A percentile compares a stretch with the other conserved stretches of the same genome.
phyloP scores from a whole-genome alignment of 2,329 filamentous ascomycete genomes.

The Claviceps citrina region DNA sequence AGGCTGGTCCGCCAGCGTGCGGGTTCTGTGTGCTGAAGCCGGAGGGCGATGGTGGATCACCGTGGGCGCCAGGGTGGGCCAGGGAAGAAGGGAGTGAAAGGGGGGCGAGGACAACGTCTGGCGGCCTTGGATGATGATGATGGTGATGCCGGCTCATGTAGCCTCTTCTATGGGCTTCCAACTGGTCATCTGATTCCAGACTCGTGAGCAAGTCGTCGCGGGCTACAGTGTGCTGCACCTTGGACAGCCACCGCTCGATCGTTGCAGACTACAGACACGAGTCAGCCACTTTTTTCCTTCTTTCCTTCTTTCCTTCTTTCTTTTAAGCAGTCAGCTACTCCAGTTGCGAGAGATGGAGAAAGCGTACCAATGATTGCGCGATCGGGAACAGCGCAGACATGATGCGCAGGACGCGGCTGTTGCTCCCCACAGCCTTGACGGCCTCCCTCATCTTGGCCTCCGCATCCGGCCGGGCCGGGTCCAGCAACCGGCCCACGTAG shows the following conservation, averaged over 20 bases:
- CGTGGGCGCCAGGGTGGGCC: constrained; percentile 5
- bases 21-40: constrained; percentile 12
- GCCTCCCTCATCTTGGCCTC: constrained; percentile 22
- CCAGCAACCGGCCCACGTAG: constrained; percentile 28
- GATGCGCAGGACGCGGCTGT: constrained; percentile 20
- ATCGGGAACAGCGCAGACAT: constrained; percentile 25
- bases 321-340: neutral
- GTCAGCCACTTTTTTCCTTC: neutral
- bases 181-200: constrained; percentile 10
- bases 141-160: no score
- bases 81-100: constrained; percentile 12
- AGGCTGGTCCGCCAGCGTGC: constrained; percentile 8
- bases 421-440: constrained; percentile 25
- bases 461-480: constrained; percentile 20
- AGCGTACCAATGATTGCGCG: constrained; percentile 23
- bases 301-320: no score
- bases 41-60: constrained; percentile 2
- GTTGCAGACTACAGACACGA: constrained; percentile 17
- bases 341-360: neutral
- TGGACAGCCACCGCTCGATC: constrained; percentile 24
- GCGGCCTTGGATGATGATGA: constrained; percentile 2
- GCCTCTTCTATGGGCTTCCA: no score
- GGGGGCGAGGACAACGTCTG: constrained; percentile 11
- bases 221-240: constrained; percentile 19
- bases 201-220: constrained; percentile 10